Base-by-base conservation (phyloP, 768 basidiomycete genomes). In the Phlebiopsis flavidoalba region DNA sequence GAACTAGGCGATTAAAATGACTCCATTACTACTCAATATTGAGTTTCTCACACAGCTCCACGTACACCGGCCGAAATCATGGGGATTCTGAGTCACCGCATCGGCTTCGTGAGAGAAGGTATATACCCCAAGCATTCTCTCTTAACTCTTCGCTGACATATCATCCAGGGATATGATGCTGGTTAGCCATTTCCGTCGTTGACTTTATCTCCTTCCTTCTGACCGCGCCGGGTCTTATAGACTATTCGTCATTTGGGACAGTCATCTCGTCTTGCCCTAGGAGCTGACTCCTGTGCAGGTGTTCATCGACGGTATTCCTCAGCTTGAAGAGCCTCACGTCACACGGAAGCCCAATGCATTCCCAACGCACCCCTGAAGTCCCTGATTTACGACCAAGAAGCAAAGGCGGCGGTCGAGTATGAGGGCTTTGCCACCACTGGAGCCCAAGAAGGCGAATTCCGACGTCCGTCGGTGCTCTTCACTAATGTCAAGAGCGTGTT, bases 261-360 rank as follows among this genome's bases (percentile, higher is more conserved):
- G 83, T 4, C 91, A 93, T 70, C 93, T 92, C 0, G n/a, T 31
- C 26, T 78, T 95, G 24, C 68, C 82, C 0, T 77, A 94, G 3
- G 92, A 91, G 21, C 87, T 92, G 0, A 93, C 91, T 0, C 93
- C 93, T 0, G 72, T 75, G 3, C 91, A 94, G 66, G 91, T 93
- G 0, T 92, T 81, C 71, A 86, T 94, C 58, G 93, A 95, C 64
- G 93, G 93, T 11, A 88, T 94, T 59, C 70, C 84, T 0, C 93
- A 95, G 70, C 68, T 75, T 78, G 17, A 54, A 4, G 24, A 68
- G 2, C 75, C 84, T 0, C 61, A 73, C 40, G 61, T 71, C 1
- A 55, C 75, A 1, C 56, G 62, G 5, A 90, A 90, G 68, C 79
- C 82, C 0, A 60, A 65, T 0, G 65, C 69, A 0, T 76, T 81